These are phyloP conservation scores for Tolypocladium cylindrosporum DNA, from an alignment of 2,329 filamentous ascomycete species.

Conservation along the genomic window DNA sequence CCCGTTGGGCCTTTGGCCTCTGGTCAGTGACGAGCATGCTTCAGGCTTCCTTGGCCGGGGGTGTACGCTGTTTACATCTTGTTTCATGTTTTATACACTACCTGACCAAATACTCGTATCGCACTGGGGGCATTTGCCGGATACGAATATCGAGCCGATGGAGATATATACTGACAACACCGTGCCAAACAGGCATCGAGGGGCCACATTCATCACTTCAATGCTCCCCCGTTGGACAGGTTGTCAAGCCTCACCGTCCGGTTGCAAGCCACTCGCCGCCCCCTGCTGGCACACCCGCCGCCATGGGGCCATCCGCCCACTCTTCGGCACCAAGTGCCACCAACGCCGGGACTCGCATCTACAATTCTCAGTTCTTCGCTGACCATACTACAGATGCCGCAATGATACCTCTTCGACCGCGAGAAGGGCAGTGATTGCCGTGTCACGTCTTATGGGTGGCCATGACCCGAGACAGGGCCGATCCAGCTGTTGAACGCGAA, in stretches of 20 bases:
- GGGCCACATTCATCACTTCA: neutral
- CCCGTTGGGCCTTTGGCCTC: neutral
- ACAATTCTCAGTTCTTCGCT: neutral
- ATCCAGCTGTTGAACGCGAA: neutral
- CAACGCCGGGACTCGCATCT: neutral
- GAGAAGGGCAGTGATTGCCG: neutral
- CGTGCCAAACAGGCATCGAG: neutral
- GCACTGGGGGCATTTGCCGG: neutral
- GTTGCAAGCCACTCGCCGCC: neutral
- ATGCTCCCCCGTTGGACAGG: neutral
- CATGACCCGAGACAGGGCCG: neutral
- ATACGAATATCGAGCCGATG: neutral
- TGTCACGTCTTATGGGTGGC: neutral
- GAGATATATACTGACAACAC: neutral
- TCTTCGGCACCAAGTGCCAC: neutral
- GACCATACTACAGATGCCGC: neutral
- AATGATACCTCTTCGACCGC: neutral
- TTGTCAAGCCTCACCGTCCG: slow-evolving; percentile 2
- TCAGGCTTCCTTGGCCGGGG: neutral
- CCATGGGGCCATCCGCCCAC: neutral
- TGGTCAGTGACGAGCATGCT: neutral
- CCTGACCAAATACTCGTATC: neutral
- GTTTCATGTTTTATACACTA: neutral
- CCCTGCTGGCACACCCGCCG: neutral
- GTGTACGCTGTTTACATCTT: neutral